Percentiles rank a stretch among this genome's conserved stretches.
These are phyloP conservation scores for Komagataella pseudopastoris DNA, from an alignment of 805 yeast species.

Conservation along the genomic window DNA sequence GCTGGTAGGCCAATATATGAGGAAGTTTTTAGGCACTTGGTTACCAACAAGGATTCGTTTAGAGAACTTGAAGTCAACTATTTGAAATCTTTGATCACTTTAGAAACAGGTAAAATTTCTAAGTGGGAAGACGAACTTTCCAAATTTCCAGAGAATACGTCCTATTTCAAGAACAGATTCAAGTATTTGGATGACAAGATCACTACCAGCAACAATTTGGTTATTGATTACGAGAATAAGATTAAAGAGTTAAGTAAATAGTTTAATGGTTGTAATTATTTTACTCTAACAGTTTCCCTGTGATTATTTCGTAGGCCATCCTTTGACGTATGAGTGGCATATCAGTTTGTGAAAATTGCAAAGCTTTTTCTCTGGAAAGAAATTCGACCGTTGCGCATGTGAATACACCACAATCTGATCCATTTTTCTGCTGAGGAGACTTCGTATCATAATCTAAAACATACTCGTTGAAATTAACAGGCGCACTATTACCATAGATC, in stretches of 20 bases:
- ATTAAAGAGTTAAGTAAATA: slow-evolving; percentile 17
- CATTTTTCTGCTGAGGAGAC: slow-evolving; percentile 80
- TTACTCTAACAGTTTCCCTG: slow-evolving; percentile 2
- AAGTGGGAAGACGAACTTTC: slow-evolving; percentile 61
- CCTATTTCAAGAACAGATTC: slow-evolving; percentile 46
- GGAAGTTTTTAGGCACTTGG: slow-evolving; percentile 64
- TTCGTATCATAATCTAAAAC: slow-evolving; percentile 11
- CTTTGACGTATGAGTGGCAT: slow-evolving; percentile 53
- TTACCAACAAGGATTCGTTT: slow-evolving; percentile 39
- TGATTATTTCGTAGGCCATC: slow-evolving; percentile 51
- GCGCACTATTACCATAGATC: slow-evolving; percentile 22
- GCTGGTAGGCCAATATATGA: slow-evolving; percentile 80
- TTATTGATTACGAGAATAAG: slow-evolving; percentile 31
- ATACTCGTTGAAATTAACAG: slow-evolving; percentile 14
- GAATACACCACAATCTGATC: slow-evolving; percentile 92
- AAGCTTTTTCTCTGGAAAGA: slow-evolving; percentile 33
- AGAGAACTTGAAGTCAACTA: slow-evolving; percentile 54
- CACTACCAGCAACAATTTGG: slow-evolving; percentile 38
- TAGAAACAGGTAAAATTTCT: slow-evolving; percentile 49
- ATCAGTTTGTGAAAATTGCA: slow-evolving; percentile 52
- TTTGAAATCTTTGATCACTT: slow-evolving; percentile 34
- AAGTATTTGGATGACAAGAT: slow-evolving; percentile 59
- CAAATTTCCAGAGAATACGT: slow-evolving; percentile 37
- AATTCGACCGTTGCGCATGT: slow-evolving; percentile 67
- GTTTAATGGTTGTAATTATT: slow-evolving; percentile 6